Evolutionary conservation across 2,329 filamentous ascomycete genomes (phyloP), one percentile per base, ranked within the genome.

Genomic region (Zalaria obscura): DNA sequence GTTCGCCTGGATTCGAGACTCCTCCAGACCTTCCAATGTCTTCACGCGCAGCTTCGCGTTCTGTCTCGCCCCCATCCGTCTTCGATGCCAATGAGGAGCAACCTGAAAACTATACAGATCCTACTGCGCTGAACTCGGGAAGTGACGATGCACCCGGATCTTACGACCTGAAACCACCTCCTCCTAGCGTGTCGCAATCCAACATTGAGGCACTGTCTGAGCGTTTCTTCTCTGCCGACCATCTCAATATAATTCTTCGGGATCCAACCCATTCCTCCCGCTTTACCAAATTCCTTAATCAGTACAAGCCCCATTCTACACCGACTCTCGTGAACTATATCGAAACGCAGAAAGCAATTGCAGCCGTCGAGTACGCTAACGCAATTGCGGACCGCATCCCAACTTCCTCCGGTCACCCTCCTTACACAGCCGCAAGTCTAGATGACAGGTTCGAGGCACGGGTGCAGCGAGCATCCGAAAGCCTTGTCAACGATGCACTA

Each of bases 341-440:
- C 2, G 59, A 64, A 37, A 54, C 55, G 8, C 58, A 60, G 41
- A 67, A 68, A 46, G 64, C 61, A 0, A 55, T 61, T 34, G 55
- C 57, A 5, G 65, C 65, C 1, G 48, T 67, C 6, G 60, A 65
- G 39, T 68, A 66, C 48, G 64, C 64, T 26, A 67, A 66, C 47
- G 57, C 64, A 1, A 45, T 67, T 37, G 63, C 62, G 5, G 54
- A 60, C 26, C 53, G 50, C 9, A 43, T 65, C 3, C 47, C 50
- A 9, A 45, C 50, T 11, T 38, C 47, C 5, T 45, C 49, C 3
- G 53, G 53, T 25, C 50, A 55, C 36, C 45, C 44, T 1, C 47
- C 49, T 2, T 46, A 51, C 5, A 40, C 48, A 8, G 62, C 61
- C 4, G 62, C 63, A 5, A 50, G 42, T 1, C 41, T 67, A 11